Conservation (phyloP, 2,329 filamentous ascomycete species). For the Myriosclerotinia duriaeana region DNA sequence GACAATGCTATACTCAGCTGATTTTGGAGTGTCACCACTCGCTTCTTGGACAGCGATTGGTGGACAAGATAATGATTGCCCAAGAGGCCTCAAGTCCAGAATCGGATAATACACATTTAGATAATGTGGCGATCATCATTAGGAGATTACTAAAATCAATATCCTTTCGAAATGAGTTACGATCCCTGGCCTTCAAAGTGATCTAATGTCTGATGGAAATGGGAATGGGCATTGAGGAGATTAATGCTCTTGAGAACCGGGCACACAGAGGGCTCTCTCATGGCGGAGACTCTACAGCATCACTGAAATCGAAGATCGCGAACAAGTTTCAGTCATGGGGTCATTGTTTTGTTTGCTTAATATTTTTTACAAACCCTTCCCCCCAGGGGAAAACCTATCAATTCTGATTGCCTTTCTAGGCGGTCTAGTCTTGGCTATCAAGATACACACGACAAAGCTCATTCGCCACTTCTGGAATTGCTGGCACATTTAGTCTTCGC, state of each 20-base stretch:
- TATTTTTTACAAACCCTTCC: too few species aligned
- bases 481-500: too few species aligned
- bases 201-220: background rate
- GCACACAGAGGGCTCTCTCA: background rate
- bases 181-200: background rate
- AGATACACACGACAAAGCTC: too few species aligned
- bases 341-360: too few species aligned
- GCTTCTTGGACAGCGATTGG: background rate
- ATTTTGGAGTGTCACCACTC: background rate
- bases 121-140: background rate
- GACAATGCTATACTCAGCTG: background rate
- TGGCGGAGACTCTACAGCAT: background rate
- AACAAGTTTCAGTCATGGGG: background rate
- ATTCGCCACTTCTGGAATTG: too few species aligned
- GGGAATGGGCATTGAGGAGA: background rate
- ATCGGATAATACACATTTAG: background rate
- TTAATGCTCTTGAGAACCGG: background rate
- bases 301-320: background rate
- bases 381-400: too few species aligned
- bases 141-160: background rate
- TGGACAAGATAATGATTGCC: background rate
- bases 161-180: background rate
- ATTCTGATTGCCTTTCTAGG: too few species aligned
- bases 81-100: too few species aligned
- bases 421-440: too few species aligned